Conservation (phyloP, 2,329 filamentous ascomycete species). For the Sporothrix globosa region DNA sequence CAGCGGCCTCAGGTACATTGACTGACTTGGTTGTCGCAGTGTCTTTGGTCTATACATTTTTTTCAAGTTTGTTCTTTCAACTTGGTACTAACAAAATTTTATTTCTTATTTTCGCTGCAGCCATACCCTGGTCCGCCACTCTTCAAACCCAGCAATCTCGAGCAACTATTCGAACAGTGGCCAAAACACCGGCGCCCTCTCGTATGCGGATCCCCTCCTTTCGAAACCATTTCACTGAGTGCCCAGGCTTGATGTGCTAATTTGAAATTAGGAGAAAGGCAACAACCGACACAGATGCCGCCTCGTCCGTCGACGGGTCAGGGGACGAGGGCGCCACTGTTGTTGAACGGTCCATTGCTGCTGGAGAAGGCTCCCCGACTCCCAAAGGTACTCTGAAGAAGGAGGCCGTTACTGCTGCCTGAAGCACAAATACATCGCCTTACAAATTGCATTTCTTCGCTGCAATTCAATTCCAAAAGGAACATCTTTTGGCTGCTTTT, state of each 20-base stretch:
- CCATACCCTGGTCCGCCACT: slow-evolving; percentile 16
- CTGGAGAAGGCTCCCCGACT: slow-evolving; percentile 37
- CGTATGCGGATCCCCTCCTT: neutral
- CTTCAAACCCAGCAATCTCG: slow-evolving; percentile 21
- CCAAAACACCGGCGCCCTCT: neutral
- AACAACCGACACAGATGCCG: slow-evolving; percentile 47
- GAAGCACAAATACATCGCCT: neutral
- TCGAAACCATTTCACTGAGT: neutral
- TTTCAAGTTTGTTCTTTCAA: neutral
- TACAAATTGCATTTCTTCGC: neutral
- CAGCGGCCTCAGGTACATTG: slow-evolving; percentile 38
- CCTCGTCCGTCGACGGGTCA: slow-evolving; percentile 52
- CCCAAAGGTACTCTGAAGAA: slow-evolving; percentile 28
- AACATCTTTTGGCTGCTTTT: neutral
- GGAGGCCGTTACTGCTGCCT: neutral
- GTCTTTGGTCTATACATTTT: neutral
- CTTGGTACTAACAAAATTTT: neutral
- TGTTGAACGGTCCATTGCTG: slow-evolving; percentile 52
- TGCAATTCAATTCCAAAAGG: neutral
- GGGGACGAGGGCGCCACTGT: slow-evolving; percentile 60
- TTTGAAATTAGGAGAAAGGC: slow-evolving; percentile 45
- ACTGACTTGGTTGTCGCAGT: neutral
- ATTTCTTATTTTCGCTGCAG: neutral
- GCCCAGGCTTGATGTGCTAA: slow-evolving; percentile 5
- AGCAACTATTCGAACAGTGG: neutral